Base-by-base conservation (phyloP, 2,329 filamentous ascomycete species). In the Blumeria hordei region DNA sequence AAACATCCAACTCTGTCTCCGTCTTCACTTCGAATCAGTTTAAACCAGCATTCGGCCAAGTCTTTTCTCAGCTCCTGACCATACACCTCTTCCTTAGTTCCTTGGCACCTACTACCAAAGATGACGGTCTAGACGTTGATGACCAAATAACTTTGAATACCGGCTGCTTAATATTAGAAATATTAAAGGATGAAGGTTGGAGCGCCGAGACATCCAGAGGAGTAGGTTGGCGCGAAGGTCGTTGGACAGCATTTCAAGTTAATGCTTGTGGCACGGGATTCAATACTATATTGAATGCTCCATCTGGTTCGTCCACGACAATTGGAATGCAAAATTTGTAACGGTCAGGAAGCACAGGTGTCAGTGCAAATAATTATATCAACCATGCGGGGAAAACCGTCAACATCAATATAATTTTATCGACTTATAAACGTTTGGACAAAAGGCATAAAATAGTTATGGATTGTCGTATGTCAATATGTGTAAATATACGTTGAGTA, bases 1-100 rank as follows among this genome's bases (percentile, higher is more conserved):
- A 14, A 41, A 39, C 14, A 33, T 55, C 12, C 50, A 55, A 37
- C 51, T 28, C 8, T 4, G 21, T 32, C 12, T 62, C 61, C 1
- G 55, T 64, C 39, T 63, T 64, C 43, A 36, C 53, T 1, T 60
- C 58, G 11, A 58, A 59, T 33, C 14, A 58, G 6, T 43, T 55
- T 1, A 64, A 63, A 55, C 64, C 64, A 6, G 58, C 62, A 0
- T 53, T 77, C 55, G 77, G 77, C 5, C 66, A 70, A 12, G 69
- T 74, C 4, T 80, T 80, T 58, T 60, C 70, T 6, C 72, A 76
- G 63, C 67, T 79, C 44, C 66, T 77, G 0, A 71, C 77, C 49
- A 54, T 79, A 16, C 76, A 80, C 57, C 59, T 81, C 5, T 66
- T 80, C 2, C 71, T 72, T 57, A 72, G 70, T 4, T 62, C 62